Conservation (phyloP, 2,329 filamentous ascomycete species). For the Penicillium brevicompactum region DNA sequence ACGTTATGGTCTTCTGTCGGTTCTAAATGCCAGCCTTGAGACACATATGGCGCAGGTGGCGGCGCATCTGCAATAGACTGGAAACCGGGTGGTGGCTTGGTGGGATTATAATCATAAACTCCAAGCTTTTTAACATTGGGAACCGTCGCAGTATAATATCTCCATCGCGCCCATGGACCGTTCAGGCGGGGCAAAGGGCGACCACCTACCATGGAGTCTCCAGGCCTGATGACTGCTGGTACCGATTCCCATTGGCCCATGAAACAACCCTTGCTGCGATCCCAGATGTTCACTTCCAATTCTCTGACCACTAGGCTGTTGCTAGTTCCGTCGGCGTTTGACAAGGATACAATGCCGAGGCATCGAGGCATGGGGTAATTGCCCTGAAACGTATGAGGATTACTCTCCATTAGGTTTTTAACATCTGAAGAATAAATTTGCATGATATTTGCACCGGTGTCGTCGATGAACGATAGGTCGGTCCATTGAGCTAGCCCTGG, state of each 20-base stretch:
- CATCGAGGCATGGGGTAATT: neutral
- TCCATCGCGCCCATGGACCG: constrained; percentile 1
- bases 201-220: neutral
- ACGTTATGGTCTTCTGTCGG: no score
- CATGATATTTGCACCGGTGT: neutral
- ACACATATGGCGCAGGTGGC: no score
- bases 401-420: neutral
- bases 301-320: neutral
- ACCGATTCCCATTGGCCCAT: neutral
- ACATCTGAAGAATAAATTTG: neutral
- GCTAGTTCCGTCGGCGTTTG: neutral
- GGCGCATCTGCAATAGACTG: no score
- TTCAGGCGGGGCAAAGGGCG: neutral
- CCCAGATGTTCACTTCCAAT: constrained; percentile 4
- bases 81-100: neutral
- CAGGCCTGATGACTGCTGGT: neutral
- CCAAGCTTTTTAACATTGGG: neutral
- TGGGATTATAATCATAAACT: neutral
- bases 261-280: neutral
- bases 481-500: neutral
- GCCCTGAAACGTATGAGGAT: neutral
- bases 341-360: neutral
- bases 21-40: no score
- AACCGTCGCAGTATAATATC: neutral
- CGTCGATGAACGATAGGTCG: neutral